These are phyloP conservation scores for Hordeum pubiflorum DNA, from an alignment of 202 grass and related monocot species.

Conservation along the genomic window DNA sequence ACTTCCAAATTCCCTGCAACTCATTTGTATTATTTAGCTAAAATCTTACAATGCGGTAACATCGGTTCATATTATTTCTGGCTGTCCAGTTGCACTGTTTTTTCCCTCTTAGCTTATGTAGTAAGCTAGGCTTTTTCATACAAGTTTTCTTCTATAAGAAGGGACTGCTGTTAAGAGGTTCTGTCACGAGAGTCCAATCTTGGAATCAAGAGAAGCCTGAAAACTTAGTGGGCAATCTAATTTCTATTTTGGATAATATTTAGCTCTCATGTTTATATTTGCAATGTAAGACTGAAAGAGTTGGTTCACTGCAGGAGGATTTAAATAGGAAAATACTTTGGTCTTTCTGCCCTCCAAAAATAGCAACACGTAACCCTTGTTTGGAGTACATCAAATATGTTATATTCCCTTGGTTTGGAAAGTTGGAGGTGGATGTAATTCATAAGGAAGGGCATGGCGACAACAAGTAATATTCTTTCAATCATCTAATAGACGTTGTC, in stretches of 20 bases:
- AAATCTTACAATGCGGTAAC: neutral
- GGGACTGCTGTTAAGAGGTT: neutral
- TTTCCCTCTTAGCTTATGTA: neutral
- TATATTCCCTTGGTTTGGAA: neutral
- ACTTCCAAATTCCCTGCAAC: neutral
- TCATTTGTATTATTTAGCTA: neutral
- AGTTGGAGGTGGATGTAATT: neutral
- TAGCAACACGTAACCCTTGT: neutral
- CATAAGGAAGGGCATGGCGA: neutral
- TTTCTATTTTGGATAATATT: neutral
- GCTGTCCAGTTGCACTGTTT: neutral
- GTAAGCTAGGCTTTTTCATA: too few species aligned
- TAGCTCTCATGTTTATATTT: neutral
- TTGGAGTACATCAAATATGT: neutral
- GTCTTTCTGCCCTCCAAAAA: neutral
- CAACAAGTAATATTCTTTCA: neutral
- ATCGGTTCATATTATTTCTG: neutral
- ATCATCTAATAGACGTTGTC: neutral
- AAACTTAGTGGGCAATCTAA: neutral
- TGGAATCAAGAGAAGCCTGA: neutral
- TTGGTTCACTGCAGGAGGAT: neutral
- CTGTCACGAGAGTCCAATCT: neutral
- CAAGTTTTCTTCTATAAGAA: neutral
- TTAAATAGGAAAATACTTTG: neutral
- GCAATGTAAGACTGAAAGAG: neutral